Evolutionary conservation across 2,329 filamentous ascomycete genomes (phyloP), one percentile per base, ranked within the genome.

Genomic region (Septoria petroselini): DNA sequence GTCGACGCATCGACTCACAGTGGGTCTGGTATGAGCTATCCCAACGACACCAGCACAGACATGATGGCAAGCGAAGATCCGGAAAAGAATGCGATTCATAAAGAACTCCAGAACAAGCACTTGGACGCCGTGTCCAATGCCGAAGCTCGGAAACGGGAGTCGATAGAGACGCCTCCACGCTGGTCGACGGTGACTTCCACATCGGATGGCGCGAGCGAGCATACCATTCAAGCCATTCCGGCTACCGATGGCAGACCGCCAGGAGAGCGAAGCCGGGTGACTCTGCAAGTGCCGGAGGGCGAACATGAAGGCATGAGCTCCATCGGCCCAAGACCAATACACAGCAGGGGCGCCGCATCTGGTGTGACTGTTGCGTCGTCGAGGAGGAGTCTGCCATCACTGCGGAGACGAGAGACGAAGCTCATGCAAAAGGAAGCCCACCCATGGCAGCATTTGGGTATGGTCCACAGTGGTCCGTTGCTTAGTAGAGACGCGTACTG

Each of bases 371-470:
- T 53, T 9, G 50, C 48, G 5, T 48, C 37, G 15, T 55, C 55
- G 23, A 45, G 43, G 34, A 39, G 53, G 41, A 60, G 58, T 47
- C 44, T 62, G 38, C 59, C 59, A 14, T 54, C 55, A 12, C 39
- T 62, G 27, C 50, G 57, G 12, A 47, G 59, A 40, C 52, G 51
- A 40, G 59, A 62, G 48, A 62, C 59, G 17, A 57, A 58, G 42
- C 58, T 63, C 23, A 59, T 59, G 21, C 58, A 61, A 34, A 63
- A 62, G 47, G 44, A 60, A 29, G 60, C 60, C 18, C 55, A 61
- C 49, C 57, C 59, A n/a, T 59, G 58, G 59, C 57, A 62, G 27
- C 58, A 61, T 38, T 48, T 63, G 8, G 59, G 57, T 57, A 54
- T 37, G 48, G 35, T 34, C 9, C 18, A 15, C 4, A 9, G 14